Percentiles rank a stretch among this genome's conserved stretches.
Conservation (phyloP, 73 alveolate species). For the Paramecium sonneborni region DNA sequence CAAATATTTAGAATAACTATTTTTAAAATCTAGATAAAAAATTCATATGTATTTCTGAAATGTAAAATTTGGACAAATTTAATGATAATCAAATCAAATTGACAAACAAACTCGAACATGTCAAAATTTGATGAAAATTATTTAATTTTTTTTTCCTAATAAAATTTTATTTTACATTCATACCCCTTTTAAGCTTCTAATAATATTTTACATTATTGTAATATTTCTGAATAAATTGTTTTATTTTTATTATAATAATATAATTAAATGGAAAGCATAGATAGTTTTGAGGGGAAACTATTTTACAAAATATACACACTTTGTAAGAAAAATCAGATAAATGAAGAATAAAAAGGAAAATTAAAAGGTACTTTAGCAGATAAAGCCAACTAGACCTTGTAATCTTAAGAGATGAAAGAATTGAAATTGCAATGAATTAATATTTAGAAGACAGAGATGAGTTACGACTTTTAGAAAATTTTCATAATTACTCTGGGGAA, state of each 20-base stretch:
- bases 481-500: slow-evolving; percentile 7
- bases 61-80: too few relatives aligned
- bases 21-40: too few relatives aligned
- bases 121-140: background rate
- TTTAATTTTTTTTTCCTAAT: background rate
- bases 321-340: background rate
- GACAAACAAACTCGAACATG: background rate
- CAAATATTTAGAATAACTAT: too few relatives aligned
- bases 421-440: slow-evolving; percentile 21
- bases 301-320: background rate
- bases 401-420: slow-evolving; percentile 18
- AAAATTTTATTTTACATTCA: background rate
- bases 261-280: background rate
- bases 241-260: background rate
- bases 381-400: background rate
- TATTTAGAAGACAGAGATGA: background rate
- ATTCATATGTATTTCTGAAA: too few relatives aligned
- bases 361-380: background rate
- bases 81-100: background rate
- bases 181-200: background rate
- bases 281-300: slow-evolving; percentile 1
- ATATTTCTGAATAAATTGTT: background rate
- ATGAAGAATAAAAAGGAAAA: background rate
- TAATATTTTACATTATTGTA: background rate
- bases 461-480: background rate